Evolutionary conservation across 306 rosid genomes (phyloP), one percentile per base, ranked within the genome.

Genomic region (Castanopsis chinensis): DNA sequence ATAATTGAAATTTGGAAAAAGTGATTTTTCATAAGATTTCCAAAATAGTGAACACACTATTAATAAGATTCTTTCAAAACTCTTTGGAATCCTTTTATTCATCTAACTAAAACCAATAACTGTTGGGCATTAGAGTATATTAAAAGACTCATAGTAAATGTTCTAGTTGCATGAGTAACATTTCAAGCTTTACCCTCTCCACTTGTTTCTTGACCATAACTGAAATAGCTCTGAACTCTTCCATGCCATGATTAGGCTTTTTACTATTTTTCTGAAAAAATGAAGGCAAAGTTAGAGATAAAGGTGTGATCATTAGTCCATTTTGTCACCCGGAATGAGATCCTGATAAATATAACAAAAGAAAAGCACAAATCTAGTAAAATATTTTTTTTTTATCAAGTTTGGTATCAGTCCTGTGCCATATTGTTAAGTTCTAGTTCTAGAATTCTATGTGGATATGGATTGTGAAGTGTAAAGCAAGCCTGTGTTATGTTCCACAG

Each of bases 111-210:
- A 79, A 33, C 65, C 70, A 25, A 37, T 37, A 37, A 75, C 33
- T 20, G 49, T 43, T 9, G 49, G 78, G 12, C 19, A 74, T 59
- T 25, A 21, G 27, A 75, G 55, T 51, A 67, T 0, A 32, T 4
- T 28, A 3, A 65, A 72, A n/a, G 15, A 19, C 51, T 11, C 18
- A 52, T 3, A 58, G 30, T 33, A 32, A 67, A 49, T 68, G 23
- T 28, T 33, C 59, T 45, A n/a, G 23, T 21, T 65, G 11, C 19
- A 57, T 30, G n/a, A 56, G 30, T n/a, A 52, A 63, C 68, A 75
- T 51, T 13, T 78, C 5, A 71, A 72, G 74, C 28, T 64, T 69
- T 21, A 90, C 84, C 81, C 53, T 60, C 21, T 77, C 63, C 69
- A 58, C 75, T 71, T 63, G 81, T 57, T 81, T 65, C 43, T 60